Evolutionary conservation across 2,329 filamentous ascomycete species (phyloP), one percentile per base, ranked within the genome.

Genomic region (Fusarium palustre): DNA sequence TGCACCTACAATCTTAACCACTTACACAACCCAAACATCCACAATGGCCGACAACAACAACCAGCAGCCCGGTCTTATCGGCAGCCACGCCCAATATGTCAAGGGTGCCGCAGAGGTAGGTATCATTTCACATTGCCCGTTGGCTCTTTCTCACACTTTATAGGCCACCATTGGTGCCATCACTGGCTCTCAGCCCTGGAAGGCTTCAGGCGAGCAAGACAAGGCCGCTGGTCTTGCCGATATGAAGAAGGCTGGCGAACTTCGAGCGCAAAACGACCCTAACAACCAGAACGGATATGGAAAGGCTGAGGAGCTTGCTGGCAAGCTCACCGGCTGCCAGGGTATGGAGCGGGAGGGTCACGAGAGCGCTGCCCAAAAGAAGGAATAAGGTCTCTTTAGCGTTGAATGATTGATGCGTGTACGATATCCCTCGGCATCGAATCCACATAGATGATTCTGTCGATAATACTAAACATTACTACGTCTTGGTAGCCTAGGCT

Each of bases 331-430:
- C 0, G 90, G 90, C 0, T 92, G 90, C 69, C 87, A 90, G 77
- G 90, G 90, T 0, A 92, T 92, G 90, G 81, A 86, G 77, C 83
- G 84, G 56, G 89, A 91, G 77, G 89, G 89, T 0, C 82, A 80
- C 16, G 83, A 81, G 20, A 89, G 86, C 73, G 79, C 77, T 71
- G 79, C 77, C 56, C 79, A 77, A 65, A 75, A 79, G 56, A 71
- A 75, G 31, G 71, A 70, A 41, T 72, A 52, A 56, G 54, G 20
- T 25, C 3, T n/a, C 4, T 46, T 31, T 18, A 25, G n/a, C 34
- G 48, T 41, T 39, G 7, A 12, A 43, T 13, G 22, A 38, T 54
- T 49, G n/a, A 47, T 42, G 50, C 25, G 0, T 46, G 54, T 70
- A 68, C 16, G 11, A 69, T 69, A 69, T 46, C 41, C 31, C 53